Percentiles rank a stretch among this genome's conserved stretches.
These are phyloP conservation scores for Styphnolobium japonicum DNA, from an alignment of 306 rosid genomes.

Conservation along the genomic window DNA sequence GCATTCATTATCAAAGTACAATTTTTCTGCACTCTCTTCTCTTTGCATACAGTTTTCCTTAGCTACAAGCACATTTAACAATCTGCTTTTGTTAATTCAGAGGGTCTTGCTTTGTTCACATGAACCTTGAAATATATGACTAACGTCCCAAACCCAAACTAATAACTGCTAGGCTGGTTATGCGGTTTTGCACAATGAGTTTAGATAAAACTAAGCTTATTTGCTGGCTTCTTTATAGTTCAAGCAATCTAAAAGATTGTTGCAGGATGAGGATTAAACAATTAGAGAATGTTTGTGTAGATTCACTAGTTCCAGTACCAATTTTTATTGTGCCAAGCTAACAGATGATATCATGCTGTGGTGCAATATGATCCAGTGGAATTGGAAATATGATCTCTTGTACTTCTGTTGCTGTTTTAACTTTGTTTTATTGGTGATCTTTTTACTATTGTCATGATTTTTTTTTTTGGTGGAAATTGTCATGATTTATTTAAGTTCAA, in stretches of 20 bases:
- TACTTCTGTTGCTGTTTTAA: background rate
- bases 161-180: background rate
- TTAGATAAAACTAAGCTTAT: background rate
- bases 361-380: background rate
- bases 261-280: background rate
- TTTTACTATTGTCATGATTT: background rate
- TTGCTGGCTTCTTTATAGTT: background rate
- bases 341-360: background rate
- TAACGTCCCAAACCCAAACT: background rate
- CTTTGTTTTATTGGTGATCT: background rate
- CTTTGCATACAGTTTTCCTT: background rate
- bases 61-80: background rate
- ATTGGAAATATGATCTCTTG: background rate
- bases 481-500: background rate
- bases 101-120: background rate
- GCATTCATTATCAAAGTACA: constrained; percentile 13
- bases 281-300: background rate
- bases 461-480: too few species aligned
- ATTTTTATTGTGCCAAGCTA: background rate
- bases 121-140: background rate
- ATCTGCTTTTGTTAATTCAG: background rate
- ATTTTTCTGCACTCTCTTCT: background rate
- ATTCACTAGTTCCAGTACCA: background rate
- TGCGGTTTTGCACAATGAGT: background rate
- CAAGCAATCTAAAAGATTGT: background rate